Base-by-base conservation (phyloP, 176 grass and related monocot genomes). In the Raddia guianensis region DNA sequence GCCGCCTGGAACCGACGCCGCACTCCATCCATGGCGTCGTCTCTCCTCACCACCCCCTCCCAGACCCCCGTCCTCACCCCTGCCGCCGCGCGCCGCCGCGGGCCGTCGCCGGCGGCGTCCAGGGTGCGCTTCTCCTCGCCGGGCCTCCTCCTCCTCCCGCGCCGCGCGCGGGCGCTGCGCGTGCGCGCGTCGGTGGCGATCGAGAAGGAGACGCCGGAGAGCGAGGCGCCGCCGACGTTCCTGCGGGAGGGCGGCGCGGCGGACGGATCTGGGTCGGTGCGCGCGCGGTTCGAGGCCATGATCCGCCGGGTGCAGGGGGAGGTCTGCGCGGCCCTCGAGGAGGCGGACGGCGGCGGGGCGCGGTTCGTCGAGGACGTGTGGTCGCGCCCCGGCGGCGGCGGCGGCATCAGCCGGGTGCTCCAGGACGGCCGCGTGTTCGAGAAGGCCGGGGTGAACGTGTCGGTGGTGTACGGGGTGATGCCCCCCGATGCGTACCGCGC, bases 201-300 rank as follows among this genome's bases (percentile, higher is more conserved):
- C 87, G 96, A 95, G 86, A 98, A 98, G 96, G 92, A 98, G 84
- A 88, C 73, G 20, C 96, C 96, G 4, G 96, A 98, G 90, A 86
- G 90, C 70, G 92, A 98, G 92, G 84, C 84, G 49, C 96, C 96
- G 18, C 84, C 86, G 80, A 93, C 90, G 45, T 98, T 98, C 87
- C 88, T 98, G 61, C 90, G 96, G 34, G 81, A 89, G 33, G 83
- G 87, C 13, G 88, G 82, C 1, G 72, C 68, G 5, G 90, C 79
- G 5, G 76, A 88, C 0, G 86, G 86, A 7, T 93, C 76, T 37
- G 84, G 86, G 6, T 93, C 96, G 16, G 92, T 98, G 86, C 88
- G 96, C 67, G 96, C 70, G 27, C 90, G 96, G 75, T 98, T 98
- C 79, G 96, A 98, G 96, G 19, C 77, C 86, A 95, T 98, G 96